Conservation (phyloP, 768 basidiomycete species). For the Lentinula edodes region DNA sequence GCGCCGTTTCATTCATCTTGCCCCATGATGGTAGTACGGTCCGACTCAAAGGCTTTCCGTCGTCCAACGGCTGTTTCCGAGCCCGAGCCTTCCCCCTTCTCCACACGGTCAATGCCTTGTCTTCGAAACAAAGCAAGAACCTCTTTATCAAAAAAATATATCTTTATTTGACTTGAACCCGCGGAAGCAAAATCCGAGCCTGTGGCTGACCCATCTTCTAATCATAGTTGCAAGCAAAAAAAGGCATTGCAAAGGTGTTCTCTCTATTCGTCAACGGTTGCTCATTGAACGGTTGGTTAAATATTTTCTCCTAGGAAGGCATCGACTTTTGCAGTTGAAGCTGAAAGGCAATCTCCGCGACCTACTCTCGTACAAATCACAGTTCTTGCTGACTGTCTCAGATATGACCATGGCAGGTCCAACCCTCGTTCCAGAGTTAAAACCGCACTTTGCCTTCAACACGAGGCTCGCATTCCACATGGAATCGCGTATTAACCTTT, state of each 20-base stretch:
- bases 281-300: not conserved
- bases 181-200: not conserved
- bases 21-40: slow-evolving; percentile 2
- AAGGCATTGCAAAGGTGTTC: too few species aligned
- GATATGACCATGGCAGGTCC: not conserved
- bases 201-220: not conserved
- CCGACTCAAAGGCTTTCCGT: not conserved
- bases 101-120: not conserved
- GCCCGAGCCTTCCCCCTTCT: not conserved
- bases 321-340: not conserved
- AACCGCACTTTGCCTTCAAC: slow-evolving; percentile 13
- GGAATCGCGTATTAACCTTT: not conserved
- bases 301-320: not conserved
- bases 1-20: not conserved
- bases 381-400: not conserved
- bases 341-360: not conserved
- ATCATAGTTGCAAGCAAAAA: not conserved
- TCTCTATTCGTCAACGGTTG: too few species aligned
- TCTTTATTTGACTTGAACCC: not conserved
- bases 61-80: not conserved
- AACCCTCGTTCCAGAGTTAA: not conserved
- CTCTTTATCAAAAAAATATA: not conserved
- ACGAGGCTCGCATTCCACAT: slow-evolving; percentile 3
- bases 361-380: not conserved
- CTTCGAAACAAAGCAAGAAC: not conserved